Evolutionary conservation across 345 rosid genomes (phyloP), one percentile per base, ranked within the genome.

Genomic region (Populus tremula): DNA sequence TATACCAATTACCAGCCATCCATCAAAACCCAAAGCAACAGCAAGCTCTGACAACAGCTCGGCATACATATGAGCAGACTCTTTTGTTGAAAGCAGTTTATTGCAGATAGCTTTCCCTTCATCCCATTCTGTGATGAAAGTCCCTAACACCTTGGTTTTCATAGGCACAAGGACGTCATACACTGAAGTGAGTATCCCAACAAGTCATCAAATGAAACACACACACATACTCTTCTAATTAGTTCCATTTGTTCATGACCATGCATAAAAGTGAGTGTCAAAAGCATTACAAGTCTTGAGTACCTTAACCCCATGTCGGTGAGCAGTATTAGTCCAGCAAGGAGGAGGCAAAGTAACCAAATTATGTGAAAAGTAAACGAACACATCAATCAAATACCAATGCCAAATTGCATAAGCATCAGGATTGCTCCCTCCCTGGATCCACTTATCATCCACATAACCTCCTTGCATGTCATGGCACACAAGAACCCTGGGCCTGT

Each of bases 251-350:
- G 50, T 13, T 45, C 16, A 47, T 47, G 50, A 47, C 16, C 50
- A 47, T 1, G 17, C 50, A 47, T 47, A 14, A 14, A 47, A 47
- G 17, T 47, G 50, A 47, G 50, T 45, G 14, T 45, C 50, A 45
- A 45, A 45, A 45, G 50, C 50, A 45, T 45, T 45, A 4, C 14
- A 21, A 63, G 31, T 8, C 14, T 11, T 59, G 5, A 8, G 45
- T 69, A 94, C 98, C 92, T 89, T 90, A 76, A 93, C 97, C 2
- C 98, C 98, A 80, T 94, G 97, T 56, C 84, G 88, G 56, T 93
- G 97, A 84, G 97, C 98, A 74, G 97, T 84, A 71, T 93, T 94
- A 25, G 90, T 90, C 98, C 97, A 94, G 61, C 95, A 87, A 71
- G 98, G 97, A 71, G 98, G 97, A 12, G 97, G 98, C 85, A 94